phyloP scores from a whole-genome alignment of 1,284 basidiomycete genomes.

The Cystobasidium sp. region DNA sequence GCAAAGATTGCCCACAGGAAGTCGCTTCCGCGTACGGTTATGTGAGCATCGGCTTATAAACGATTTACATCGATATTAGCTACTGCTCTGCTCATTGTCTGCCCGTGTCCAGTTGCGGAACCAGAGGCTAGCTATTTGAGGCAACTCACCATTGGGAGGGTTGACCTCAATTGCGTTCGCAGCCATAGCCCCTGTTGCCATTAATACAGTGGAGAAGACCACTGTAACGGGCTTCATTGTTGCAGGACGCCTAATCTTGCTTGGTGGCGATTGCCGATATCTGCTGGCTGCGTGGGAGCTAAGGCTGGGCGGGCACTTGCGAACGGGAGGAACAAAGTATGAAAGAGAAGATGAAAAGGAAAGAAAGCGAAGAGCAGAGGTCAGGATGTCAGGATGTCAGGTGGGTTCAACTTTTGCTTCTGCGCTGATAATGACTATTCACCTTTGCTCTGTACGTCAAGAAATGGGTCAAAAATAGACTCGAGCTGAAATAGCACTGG shows the following conservation, averaged over 20 bases:
- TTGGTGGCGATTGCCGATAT: too few relatives aligned
- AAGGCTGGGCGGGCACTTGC: too few relatives aligned
- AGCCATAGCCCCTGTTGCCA: slow-evolving; percentile 13
- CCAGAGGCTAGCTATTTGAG: too few relatives aligned
- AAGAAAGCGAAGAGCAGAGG: not conserved
- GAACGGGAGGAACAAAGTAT: not conserved
- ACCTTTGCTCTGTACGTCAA: slow-evolving; percentile 1
- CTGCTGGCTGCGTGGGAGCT: too few relatives aligned
- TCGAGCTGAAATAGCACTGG: not conserved
- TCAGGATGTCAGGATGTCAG: not conserved
- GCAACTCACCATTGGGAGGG: slow-evolving; percentile 4
- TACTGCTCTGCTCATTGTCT: too few relatives aligned
- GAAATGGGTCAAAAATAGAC: not conserved
- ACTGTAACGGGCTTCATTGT: slow-evolving; percentile 18
- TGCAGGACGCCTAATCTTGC: too few relatives aligned
- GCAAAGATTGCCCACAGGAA: slow-evolving; percentile 60
- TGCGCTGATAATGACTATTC: not conserved
- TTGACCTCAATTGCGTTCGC: slow-evolving; percentile 26
- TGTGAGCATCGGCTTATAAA: slow-evolving; percentile 15
- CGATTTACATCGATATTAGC: too few relatives aligned
- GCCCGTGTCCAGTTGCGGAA: too few relatives aligned
- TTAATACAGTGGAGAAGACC: not conserved
- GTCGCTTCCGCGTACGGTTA: slow-evolving; percentile 52
- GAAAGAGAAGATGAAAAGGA: not conserved
- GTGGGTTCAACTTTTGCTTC: too few relatives aligned